phyloP scores from a whole-genome alignment of 148 eudicot genomes.

The Rhododendron molle region DNA sequence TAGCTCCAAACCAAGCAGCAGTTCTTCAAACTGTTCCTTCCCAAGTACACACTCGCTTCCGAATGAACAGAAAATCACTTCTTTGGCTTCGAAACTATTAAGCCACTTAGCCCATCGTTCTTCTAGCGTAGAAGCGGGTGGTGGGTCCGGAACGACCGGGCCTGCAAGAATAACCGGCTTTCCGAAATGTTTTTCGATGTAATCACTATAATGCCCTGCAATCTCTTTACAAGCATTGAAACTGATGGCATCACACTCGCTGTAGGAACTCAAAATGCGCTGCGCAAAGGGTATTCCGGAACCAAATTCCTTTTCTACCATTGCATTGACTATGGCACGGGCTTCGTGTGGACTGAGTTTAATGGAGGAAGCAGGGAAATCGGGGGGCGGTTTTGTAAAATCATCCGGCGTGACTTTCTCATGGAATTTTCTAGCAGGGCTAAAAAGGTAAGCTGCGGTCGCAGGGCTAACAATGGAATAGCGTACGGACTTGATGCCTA shows the following conservation, averaged over 20 bases:
- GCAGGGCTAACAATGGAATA: conserved; percentile 28
- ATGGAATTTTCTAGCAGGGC: conserved; percentile 17
- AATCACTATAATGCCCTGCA: conserved; percentile 27
- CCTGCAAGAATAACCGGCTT: conserved; percentile 6
- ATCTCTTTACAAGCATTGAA: conserved; percentile 31
- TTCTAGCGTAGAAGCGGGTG: conserved; percentile 24
- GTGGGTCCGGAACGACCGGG: conserved; percentile 36
- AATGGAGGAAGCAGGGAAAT: conserved; percentile 30
- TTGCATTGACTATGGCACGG: neutral
- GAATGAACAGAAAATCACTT: conserved; percentile 44
- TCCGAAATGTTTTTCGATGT: neutral
- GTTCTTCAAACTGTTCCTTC: conserved; percentile 40
- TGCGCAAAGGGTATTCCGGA: neutral
- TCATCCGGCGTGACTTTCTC: conserved; percentile 17
- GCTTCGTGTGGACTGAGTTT: conserved; percentile 6
- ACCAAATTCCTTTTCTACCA: neutral
- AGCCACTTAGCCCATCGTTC: conserved; percentile 38
- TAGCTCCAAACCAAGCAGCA: conserved; percentile 47
- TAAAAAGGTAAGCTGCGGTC: conserved; percentile 21
- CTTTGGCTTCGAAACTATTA: conserved; percentile 18
- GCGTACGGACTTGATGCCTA: conserved; percentile 27
- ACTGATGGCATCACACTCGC: conserved; percentile 20
- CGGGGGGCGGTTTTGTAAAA: conserved; percentile 27
- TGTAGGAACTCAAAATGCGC: neutral
- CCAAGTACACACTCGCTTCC: conserved; percentile 44